phyloP scores from a whole-genome alignment of 2,329 filamentous ascomycete species.

The Ophiocordyceps camponoti-rufipedis region DNA sequence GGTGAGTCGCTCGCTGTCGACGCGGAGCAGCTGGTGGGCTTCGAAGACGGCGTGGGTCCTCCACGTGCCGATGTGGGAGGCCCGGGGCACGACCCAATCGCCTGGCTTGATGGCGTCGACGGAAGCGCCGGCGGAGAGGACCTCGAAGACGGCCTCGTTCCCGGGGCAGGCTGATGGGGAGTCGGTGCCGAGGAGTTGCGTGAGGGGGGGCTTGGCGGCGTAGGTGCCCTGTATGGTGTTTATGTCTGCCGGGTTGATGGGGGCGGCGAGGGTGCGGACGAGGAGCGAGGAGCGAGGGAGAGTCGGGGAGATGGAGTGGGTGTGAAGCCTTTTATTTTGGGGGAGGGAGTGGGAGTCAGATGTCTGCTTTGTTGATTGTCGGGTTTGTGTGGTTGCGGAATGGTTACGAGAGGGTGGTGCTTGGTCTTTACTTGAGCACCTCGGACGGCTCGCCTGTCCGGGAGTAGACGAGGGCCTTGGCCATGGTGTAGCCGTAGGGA shows the following conservation, averaged over 20 bases:
- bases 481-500: constrained; percentile 67
- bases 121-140: constrained; percentile 27
- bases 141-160: constrained; percentile 88
- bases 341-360: not conserved
- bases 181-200: constrained; percentile 55
- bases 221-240: constrained; percentile 97
- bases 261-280: constrained; percentile 72
- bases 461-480: constrained; percentile 63
- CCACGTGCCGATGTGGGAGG: constrained; percentile 81
- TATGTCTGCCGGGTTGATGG: constrained; percentile 94
- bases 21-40: constrained; percentile 39
- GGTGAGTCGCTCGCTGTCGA: constrained; percentile 53
- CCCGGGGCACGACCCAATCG: constrained; percentile 86
- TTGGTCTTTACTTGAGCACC: constrained; percentile 34
- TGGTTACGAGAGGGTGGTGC: not conserved
- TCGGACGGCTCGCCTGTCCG: constrained; percentile 58
- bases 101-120: constrained; percentile 39
- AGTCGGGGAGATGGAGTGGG: constrained; percentile 58
- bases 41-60: constrained; percentile 68
- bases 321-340: constrained; percentile 36
- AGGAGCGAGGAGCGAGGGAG: constrained; percentile 49
- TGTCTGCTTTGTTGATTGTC: not conserved
- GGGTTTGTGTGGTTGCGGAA: not conserved
- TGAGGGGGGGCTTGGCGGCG: constrained; percentile 66
- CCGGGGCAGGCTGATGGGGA: constrained; percentile 63